Evolutionary conservation across 176 grass and related monocot species (phyloP).

Genomic region (Thinopyrum elongatum): DNA sequence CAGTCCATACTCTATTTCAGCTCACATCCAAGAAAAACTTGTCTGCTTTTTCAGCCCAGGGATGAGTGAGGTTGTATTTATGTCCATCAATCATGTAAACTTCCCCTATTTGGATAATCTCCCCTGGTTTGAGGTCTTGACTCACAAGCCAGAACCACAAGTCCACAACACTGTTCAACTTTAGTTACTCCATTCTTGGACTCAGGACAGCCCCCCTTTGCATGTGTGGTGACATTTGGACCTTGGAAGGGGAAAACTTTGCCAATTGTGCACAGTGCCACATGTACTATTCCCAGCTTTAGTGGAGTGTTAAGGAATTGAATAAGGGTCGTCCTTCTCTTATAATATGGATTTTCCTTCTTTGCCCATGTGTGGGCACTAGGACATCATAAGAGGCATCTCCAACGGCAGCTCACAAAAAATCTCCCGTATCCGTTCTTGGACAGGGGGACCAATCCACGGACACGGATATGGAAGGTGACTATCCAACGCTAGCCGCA

Average conservation of each 20-base stretch:
- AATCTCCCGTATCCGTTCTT: too few relatives aligned
- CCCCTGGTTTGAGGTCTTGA: conserved; percentile 2
- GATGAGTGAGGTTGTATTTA: not conserved
- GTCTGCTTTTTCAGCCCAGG: conserved; percentile 23
- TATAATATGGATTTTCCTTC: not conserved
- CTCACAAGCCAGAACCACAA: conserved; percentile 27
- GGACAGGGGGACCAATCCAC: too few relatives aligned
- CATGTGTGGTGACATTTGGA: conserved; percentile 24
- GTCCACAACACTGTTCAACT: conserved; percentile 35
- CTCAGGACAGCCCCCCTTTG: conserved; percentile 21
- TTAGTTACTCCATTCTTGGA: conserved; percentile 14
- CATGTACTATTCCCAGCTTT: not conserved
- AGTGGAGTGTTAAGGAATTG: not conserved
- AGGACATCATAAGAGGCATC: not conserved
- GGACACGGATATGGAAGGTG: too few relatives aligned
- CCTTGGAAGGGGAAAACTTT: conserved; percentile 16
- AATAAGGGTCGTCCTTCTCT: not conserved
- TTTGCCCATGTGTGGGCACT: not conserved
- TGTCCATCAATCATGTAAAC: conserved; percentile 30
- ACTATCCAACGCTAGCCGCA: too few relatives aligned
- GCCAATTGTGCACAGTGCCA: conserved; percentile 9
- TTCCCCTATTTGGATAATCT: conserved; percentile 27
- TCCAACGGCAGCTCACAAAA: too few relatives aligned
- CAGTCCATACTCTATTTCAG: conserved; percentile 43
- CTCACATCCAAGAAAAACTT: not conserved